phyloP scores from a whole-genome alignment of 768 basidiomycete genomes.

The Rhodotorula taiwanensis region DNA sequence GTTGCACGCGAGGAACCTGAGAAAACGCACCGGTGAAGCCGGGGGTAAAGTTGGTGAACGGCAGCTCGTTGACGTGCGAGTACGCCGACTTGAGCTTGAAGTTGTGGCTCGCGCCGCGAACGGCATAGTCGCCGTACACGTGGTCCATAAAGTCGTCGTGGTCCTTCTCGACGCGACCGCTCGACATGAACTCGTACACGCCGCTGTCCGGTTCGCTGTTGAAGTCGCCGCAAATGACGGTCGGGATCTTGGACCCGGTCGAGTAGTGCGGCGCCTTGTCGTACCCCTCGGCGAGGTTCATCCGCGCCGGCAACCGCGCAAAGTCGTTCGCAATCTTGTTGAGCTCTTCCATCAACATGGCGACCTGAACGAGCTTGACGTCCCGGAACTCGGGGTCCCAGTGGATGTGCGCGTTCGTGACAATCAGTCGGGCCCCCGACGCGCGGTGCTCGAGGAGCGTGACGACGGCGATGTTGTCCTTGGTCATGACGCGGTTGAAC shows the following conservation, averaged over 20 bases:
- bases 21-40: slow-evolving; percentile 51
- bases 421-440: slow-evolving; percentile 78
- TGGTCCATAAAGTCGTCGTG: slow-evolving; percentile 91
- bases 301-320: slow-evolving; percentile 67
- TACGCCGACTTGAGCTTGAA: slow-evolving; percentile 82
- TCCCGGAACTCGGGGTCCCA: slow-evolving; percentile 91
- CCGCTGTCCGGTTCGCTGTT: slow-evolving; percentile 82
- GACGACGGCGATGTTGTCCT: slow-evolving; percentile 86
- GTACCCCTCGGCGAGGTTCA: slow-evolving; percentile 39
- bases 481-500: slow-evolving; percentile 95
- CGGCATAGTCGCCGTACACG: slow-evolving; percentile 85
- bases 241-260: slow-evolving; percentile 81
- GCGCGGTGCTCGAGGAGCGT: slow-evolving; percentile 76
- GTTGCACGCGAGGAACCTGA: too few relatives aligned
- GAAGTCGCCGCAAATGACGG: slow-evolving; percentile 89
- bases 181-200: slow-evolving; percentile 81
- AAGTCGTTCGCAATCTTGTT: slow-evolving; percentile 82
- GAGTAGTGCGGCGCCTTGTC: slow-evolving; percentile 59
- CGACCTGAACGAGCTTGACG: slow-evolving; percentile 95
- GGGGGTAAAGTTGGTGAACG: slow-evolving; percentile 84
- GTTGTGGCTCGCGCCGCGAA: slow-evolving; percentile 72
- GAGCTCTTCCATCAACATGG: slow-evolving; percentile 81
- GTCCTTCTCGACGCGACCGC: slow-evolving; percentile 55
- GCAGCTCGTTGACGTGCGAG: slow-evolving; percentile 55
- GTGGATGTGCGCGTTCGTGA: slow-evolving; percentile 83